Percentiles rank a stretch among this genome's conserved stretches.
Evolutionary conservation across 2,329 filamentous ascomycete species (phyloP).

Genomic region (Mollisiaceae sp.): DNA sequence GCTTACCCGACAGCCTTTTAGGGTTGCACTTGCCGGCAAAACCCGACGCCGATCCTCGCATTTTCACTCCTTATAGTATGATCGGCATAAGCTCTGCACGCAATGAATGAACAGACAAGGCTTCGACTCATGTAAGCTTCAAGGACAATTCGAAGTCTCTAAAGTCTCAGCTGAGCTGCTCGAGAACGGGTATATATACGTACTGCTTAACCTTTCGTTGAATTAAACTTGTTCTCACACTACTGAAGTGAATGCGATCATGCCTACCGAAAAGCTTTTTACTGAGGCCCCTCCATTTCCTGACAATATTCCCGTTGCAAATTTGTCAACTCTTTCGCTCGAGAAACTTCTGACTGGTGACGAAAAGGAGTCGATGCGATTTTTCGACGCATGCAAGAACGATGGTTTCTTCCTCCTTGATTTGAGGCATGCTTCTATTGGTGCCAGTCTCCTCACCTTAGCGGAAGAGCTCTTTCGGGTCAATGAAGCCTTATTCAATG

Average conservation of each 20-base stretch:
- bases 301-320: neutral
- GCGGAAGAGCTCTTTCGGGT: constrained; percentile 5
- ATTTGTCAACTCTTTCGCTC: constrained; percentile 2
- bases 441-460: neutral
- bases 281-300: constrained; percentile 2
- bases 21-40: neutral
- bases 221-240: neutral
- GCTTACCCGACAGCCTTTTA: neutral
- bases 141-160: too few species aligned
- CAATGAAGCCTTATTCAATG: constrained; percentile 1
- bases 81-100: neutral
- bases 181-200: neutral
- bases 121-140: neutral
- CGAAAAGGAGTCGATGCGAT: neutral
- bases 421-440: neutral
- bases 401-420: constrained; percentile 16
- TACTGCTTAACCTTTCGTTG: too few species aligned
- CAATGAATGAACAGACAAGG: neutral
- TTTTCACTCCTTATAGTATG: neutral
- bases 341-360: constrained; percentile 6
- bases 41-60: neutral
- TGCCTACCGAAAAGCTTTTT: constrained; percentile 10
- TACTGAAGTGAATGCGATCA: neutral
- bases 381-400: constrained; percentile 4
- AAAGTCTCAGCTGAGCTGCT: neutral